Evolutionary conservation across 169 alveolate genomes (phyloP).

Genomic region (Babesia sp.): DNA sequence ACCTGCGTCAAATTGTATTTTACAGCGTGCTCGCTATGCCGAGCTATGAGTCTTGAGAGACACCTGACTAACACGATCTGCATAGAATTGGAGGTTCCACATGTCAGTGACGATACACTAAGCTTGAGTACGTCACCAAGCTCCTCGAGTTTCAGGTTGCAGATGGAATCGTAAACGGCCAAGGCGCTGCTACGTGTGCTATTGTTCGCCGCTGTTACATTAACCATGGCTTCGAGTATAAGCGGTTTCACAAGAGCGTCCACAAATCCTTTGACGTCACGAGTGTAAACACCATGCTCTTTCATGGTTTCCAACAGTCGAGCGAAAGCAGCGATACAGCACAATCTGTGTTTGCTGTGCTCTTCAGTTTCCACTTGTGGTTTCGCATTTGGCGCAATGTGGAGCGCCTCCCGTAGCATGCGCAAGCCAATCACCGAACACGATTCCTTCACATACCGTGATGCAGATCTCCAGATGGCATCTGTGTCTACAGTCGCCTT

Average conservation of each 20-base stretch:
- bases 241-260: conserved; percentile 40
- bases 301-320: conserved; percentile 40
- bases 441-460: conserved; percentile 26
- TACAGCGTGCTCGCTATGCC: conserved; percentile 30
- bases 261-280: background rate
- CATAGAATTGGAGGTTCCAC: conserved; percentile 3
- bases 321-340: conserved; percentile 30
- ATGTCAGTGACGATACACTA: conserved; percentile 42
- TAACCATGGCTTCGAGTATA: conserved; percentile 49
- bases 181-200: conserved; percentile 48
- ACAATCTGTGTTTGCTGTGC: conserved; percentile 41
- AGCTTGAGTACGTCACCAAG: conserved; percentile 37
- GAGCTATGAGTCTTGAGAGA: conserved; percentile 42
- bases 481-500: background rate
- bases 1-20: conserved; percentile 44
- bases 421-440: conserved; percentile 33
- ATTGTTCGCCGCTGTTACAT: conserved; percentile 35
- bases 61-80: conserved; percentile 43
- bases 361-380: conserved; percentile 33
- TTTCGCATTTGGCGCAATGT: conserved; percentile 8
- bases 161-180: conserved; percentile 35
- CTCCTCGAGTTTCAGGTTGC: conserved; percentile 33
- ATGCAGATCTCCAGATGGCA: background rate
- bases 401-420: conserved; percentile 22
- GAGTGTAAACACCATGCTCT: conserved; percentile 1